These are phyloP conservation scores for Bryoerythrophyllum caledonicum DNA, from an alignment of 225 moss, liverwort and hornwort genomes.

Conservation along the genomic window DNA sequence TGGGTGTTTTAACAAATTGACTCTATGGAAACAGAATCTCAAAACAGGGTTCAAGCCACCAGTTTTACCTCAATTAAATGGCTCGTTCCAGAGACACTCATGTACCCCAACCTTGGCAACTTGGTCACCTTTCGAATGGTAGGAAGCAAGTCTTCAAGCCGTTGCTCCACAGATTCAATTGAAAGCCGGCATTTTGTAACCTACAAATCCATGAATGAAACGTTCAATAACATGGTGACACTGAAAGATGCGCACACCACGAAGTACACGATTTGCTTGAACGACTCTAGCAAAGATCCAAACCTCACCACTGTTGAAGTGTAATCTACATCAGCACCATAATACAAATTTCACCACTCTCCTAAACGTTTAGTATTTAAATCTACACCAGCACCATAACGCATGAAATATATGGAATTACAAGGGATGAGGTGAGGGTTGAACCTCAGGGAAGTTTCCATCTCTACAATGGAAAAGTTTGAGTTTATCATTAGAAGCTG, in stretches of 20 bases:
- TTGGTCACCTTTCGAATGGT: conserved; percentile 63
- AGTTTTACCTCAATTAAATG: conserved; percentile 80
- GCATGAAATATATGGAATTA: neutral
- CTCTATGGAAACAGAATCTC: neutral
- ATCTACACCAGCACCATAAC: neutral
- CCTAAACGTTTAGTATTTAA: too few relatives aligned
- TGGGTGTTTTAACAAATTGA: too few relatives aligned
- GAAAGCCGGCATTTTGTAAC: conserved; percentile 68
- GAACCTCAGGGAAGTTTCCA: conserved; percentile 86
- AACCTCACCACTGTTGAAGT: neutral
- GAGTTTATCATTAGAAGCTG: conserved; percentile 75
- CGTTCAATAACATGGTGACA: neutral
- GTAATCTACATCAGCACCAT: neutral
- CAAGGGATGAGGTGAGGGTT: conserved; percentile 2
- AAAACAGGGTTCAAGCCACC: conserved; percentile 10
- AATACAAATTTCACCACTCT: neutral
- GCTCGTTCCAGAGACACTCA: conserved; percentile 62
- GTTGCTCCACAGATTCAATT: conserved; percentile 67
- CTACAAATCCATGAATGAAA: conserved; percentile 36
- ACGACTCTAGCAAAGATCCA: neutral
- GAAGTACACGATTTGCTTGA: neutral
- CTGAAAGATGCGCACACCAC: neutral
- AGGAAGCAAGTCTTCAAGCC: conserved; percentile 75
- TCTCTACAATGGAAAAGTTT: conserved; percentile 81
- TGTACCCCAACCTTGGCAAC: conserved; percentile 62